phyloP scores from a whole-genome alignment of 805 yeast genomes.

The Teunomyces pallodes region DNA sequence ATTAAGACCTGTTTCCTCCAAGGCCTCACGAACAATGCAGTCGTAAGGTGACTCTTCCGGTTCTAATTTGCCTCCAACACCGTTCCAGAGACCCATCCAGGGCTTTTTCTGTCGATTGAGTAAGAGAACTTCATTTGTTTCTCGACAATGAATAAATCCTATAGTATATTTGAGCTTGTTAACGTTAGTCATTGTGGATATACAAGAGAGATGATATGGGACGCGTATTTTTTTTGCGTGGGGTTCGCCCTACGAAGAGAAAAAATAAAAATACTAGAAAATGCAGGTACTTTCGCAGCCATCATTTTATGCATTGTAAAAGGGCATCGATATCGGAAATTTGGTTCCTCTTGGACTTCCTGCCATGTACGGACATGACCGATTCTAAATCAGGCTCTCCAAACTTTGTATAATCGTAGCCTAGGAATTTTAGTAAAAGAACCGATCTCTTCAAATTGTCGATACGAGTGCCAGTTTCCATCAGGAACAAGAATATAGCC shows the following conservation, averaged over 20 bases:
- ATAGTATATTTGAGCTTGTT: constrained; percentile 18
- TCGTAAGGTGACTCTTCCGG: constrained; percentile 31
- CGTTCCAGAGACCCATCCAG: constrained; percentile 50
- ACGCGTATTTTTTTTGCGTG: not conserved
- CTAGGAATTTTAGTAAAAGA: constrained; percentile 17
- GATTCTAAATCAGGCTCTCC: constrained; percentile 6
- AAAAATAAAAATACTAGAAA: too few species aligned
- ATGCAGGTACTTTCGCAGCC: constrained; percentile 3
- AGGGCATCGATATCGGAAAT: constrained; percentile 5
- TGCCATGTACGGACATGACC: not conserved
- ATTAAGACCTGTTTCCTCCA: constrained; percentile 40
- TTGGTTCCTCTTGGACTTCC: not conserved
- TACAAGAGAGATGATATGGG: not conserved
- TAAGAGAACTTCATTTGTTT: constrained; percentile 30
- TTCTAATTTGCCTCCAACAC: constrained; percentile 45
- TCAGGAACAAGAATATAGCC: constrained; percentile 15
- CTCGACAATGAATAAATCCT: constrained; percentile 28
- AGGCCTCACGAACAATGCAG: constrained; percentile 41
- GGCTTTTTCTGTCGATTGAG: constrained; percentile 42
- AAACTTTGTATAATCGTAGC: constrained; percentile 16
- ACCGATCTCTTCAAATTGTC: constrained; percentile 15
- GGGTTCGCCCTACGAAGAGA: too few species aligned
- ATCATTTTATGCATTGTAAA: not conserved
- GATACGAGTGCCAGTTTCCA: not conserved
- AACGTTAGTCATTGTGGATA: not conserved